A percentile compares a stretch with the other conserved stretches of the same genome.
Conservation (phyloP, 2,329 filamentous ascomycete genomes). For the Hypoxylon sp. region DNA sequence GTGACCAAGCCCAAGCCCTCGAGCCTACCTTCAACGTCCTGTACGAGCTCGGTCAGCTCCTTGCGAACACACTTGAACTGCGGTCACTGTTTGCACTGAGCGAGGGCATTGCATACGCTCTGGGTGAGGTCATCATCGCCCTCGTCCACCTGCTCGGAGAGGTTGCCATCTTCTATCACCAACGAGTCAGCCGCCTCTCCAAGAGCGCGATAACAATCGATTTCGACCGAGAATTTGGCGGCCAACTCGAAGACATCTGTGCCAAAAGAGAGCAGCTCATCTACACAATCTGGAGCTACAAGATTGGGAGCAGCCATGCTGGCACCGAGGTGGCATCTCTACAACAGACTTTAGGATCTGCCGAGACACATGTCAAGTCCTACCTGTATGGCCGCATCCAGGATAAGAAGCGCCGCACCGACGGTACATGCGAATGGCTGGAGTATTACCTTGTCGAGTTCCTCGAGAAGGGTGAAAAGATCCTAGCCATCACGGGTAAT, state of each 20-base stretch:
- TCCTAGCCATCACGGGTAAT: conserved; percentile 48
- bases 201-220: conserved; percentile 43
- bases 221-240: conserved; percentile 50
- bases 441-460: conserved; percentile 48
- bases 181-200: conserved; percentile 46
- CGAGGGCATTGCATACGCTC: conserved; percentile 43
- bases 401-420: conserved; percentile 49
- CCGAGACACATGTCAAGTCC: conserved; percentile 36
- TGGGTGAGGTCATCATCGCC: conserved; percentile 48
- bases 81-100: conserved; percentile 47
- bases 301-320: conserved; percentile 40
- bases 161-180: conserved; percentile 48
- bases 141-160: conserved; percentile 48
- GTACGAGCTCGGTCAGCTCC: conserved; percentile 50
- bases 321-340: conserved; percentile 43
- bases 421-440: conserved; percentile 53
- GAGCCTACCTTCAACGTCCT: conserved; percentile 51
- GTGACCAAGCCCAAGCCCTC: conserved; percentile 49
- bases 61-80: conserved; percentile 49
- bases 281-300: conserved; percentile 48
- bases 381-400: conserved; percentile 49
- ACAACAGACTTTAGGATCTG: conserved; percentile 45
- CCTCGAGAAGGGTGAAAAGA: conserved; percentile 45
- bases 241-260: conserved; percentile 48
- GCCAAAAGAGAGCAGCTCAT: conserved; percentile 45